Evolutionary conservation across 1,139 yeast genomes (phyloP), one percentile per base, ranked within the genome.

Genomic region (Hanseniaspora sp.): DNA sequence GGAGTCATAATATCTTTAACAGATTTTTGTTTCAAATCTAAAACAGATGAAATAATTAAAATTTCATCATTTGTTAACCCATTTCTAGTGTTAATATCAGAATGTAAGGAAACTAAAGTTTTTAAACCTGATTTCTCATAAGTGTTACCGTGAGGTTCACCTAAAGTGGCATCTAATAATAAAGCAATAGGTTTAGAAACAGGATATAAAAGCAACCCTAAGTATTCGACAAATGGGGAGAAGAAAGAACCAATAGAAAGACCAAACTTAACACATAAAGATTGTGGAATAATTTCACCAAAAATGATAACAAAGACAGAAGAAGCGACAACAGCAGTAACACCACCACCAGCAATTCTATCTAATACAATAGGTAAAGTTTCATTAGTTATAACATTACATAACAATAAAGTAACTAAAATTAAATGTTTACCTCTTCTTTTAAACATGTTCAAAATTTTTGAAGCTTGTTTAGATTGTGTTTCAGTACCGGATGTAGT

Each of bases 231-330:
- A 70, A 87, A 90, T 0, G 96, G 96, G 3, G 95, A 78, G 69
- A 88, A 87, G 61, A 83, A 76, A 2, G 97, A 86, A 40, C 98
- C 98, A 30, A 90, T 85, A 59, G 87, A 84, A 54, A 92, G 74
- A 1, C 98, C 98, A 66, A 87, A 90, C 45, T 96, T 75, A 28
- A 92, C 98, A 69, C 95, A 86, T 46, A 87, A 75, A 29, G 95
- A 82, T 70, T 92, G 98, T 1, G 98, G 98, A 59, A 92, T 92
- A 62, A 92, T 86, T 67, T 92, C 98, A 55, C 98, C 98, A 69
- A 92, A 92, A 28, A 92, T 78, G 54, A 92, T 97, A 66, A 92
- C 92, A 35, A 92, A 80, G 2, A 86, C 92, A 0, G 98, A 90
- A 13, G 96, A 84, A 11, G 92, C 77, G 28, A 88, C 88, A 48